Conservation (phyloP, 2,329 filamentous ascomycete species). For the Xylariales sp. region DNA sequence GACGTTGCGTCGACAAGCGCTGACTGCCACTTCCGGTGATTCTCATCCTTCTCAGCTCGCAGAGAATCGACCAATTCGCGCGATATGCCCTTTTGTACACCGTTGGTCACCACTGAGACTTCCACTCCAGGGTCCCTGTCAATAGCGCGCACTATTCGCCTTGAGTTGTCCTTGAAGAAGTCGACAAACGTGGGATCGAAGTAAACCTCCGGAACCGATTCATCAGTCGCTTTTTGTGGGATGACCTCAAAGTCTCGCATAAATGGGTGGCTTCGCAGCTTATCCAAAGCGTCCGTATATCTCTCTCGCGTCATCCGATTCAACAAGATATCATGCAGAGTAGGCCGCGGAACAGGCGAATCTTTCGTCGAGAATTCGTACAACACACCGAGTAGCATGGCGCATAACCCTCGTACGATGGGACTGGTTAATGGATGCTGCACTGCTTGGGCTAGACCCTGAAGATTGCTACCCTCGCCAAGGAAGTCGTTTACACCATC, state of each 20-base stretch:
- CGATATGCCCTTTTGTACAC: slow-evolving; percentile 85
- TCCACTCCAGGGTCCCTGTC: slow-evolving; percentile 89
- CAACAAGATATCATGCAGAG: slow-evolving; percentile 72
- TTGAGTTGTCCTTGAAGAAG: slow-evolving; percentile 95
- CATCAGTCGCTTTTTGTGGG: slow-evolving; percentile 59
- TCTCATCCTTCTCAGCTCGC: slow-evolving; percentile 70
- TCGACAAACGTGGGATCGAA: slow-evolving; percentile 86
- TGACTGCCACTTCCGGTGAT: slow-evolving; percentile 49
- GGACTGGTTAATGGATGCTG: slow-evolving; percentile 59
- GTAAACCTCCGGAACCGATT: slow-evolving; percentile 65
- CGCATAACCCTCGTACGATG: slow-evolving; percentile 76
- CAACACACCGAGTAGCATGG: slow-evolving; percentile 77
- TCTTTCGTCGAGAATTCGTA: slow-evolving; percentile 99
- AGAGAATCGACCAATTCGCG: slow-evolving; percentile 86
- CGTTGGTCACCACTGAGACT: slow-evolving; percentile 73
- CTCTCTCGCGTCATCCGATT: slow-evolving; percentile 77
- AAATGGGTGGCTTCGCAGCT: slow-evolving; percentile 70
- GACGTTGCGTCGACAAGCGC: slow-evolving; percentile 40
- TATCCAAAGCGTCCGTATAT: slow-evolving; percentile 77
- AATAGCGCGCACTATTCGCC: slow-evolving; percentile 74
- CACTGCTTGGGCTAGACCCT: slow-evolving; percentile 73
- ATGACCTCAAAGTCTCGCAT: slow-evolving; percentile 88
- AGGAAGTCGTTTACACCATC: slow-evolving; percentile 91
- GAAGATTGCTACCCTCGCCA: slow-evolving; percentile 86
- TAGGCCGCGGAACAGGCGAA: slow-evolving; percentile 79